Conservation (phyloP, 495 filamentous ascomycete species). For the Hypoxylon crocopeplum region DNA sequence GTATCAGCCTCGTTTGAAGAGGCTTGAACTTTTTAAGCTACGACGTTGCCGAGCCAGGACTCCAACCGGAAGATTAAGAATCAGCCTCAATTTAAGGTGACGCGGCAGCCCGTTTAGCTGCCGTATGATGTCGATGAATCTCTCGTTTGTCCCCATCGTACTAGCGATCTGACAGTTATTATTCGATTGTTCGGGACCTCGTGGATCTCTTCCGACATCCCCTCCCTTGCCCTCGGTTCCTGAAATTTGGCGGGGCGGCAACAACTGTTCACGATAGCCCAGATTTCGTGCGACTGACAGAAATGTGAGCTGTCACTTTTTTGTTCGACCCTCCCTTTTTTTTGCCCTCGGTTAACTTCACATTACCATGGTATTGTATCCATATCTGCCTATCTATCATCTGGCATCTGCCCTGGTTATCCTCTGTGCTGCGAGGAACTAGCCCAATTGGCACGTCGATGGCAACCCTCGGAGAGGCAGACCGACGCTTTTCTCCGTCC, state of each 20-base stretch:
- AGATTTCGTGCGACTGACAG: conserved; percentile 24
- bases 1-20: conserved; percentile 36
- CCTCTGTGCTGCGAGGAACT: conserved; percentile 13
- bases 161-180: conserved; percentile 15
- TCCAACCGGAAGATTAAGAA: conserved; percentile 37
- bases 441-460: conserved; percentile 28
- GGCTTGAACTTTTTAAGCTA: conserved; percentile 8
- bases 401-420: conserved; percentile 1
- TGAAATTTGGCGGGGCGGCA: conserved; percentile 30
- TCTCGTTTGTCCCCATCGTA: conserved; percentile 19
- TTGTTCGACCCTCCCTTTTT: neutral
- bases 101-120: conserved; percentile 22
- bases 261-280: conserved; percentile 26
- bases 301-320: conserved; percentile 34
- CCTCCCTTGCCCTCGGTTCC: conserved; percentile 25
- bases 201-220: conserved; percentile 14
- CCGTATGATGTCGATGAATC: conserved; percentile 29
- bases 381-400: conserved; percentile 24
- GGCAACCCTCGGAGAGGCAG: conserved; percentile 25
- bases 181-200: conserved; percentile 24
- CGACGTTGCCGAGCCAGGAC: conserved; percentile 22
- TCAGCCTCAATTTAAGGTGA: conserved; percentile 39
- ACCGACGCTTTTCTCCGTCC: conserved; percentile 31
- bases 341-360: conserved; percentile 16
- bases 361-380: conserved; percentile 12